Percentiles rank a stretch among this genome's conserved stretches.
Evolutionary conservation across 2,329 filamentous ascomycete species (phyloP).

Genomic region (Trichoderma semiorbis): DNA sequence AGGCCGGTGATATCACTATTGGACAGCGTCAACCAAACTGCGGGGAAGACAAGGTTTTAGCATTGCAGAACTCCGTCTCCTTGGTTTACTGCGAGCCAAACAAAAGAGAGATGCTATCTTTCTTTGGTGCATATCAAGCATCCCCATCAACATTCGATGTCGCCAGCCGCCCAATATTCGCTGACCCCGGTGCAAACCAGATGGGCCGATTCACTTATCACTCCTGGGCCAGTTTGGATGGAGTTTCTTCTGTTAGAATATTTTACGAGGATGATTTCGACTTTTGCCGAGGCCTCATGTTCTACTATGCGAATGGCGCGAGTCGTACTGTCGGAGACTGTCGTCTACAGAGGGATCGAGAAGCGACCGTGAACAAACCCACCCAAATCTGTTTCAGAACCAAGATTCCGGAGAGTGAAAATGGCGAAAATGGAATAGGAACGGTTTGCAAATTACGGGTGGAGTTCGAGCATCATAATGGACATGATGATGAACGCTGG

Average conservation of each 20-base stretch:
- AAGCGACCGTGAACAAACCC: neutral
- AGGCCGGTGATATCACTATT: neutral
- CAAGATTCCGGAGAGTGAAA: neutral
- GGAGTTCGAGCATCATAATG: neutral
- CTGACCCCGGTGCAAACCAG: neutral
- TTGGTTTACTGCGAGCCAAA: neutral
- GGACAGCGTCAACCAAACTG: neutral
- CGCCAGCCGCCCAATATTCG: neutral
- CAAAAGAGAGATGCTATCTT: neutral
- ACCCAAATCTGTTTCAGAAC: neutral
- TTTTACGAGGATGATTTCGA: neutral
- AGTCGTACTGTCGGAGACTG: neutral
- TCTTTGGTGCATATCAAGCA: neutral
- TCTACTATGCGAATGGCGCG: neutral
- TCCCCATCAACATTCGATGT: neutral
- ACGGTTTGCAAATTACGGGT: neutral
- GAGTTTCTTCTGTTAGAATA: neutral
- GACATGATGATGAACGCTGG: neutral
- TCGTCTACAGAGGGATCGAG: neutral
- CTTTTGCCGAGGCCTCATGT: neutral
- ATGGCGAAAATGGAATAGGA: neutral
- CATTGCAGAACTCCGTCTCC: neutral
- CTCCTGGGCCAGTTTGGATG: neutral
- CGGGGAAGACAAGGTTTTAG: neutral
- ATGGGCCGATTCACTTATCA: neutral